A percentile compares a stretch with the other conserved stretches of the same genome.
Conservation (phyloP, 106 monocot species). For the Dendrobium catenatum region DNA sequence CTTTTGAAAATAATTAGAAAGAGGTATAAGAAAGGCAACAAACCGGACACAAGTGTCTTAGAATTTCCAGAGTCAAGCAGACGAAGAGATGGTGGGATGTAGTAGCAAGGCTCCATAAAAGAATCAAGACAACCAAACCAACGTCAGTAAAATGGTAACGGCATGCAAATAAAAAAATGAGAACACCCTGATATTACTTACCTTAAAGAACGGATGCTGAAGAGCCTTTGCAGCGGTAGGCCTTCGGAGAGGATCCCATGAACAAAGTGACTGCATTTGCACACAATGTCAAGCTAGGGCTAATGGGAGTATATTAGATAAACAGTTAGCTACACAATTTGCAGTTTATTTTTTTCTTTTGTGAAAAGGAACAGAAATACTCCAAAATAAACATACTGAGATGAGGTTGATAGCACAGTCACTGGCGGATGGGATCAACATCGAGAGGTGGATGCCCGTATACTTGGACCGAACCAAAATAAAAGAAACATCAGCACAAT, state of each 20-base stretch:
- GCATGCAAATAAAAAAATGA: background rate
- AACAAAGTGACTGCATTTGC: conserved; percentile 35
- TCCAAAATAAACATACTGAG: conserved; percentile 20
- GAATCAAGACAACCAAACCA: background rate
- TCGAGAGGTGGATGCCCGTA: conserved; percentile 18
- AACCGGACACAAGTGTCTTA: conserved; percentile 47
- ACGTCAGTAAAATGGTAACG: background rate
- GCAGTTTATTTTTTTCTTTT: no score
- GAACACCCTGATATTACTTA: background rate
- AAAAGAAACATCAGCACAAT: background rate
- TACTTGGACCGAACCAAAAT: conserved; percentile 15
- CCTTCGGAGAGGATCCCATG: conserved; percentile 42
- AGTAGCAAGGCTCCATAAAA: conserved; percentile 34
- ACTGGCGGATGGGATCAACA: conserved; percentile 41
- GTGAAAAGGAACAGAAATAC: background rate
- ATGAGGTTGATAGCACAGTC: conserved; percentile 41
- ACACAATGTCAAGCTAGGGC: background rate
- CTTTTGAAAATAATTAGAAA: background rate
- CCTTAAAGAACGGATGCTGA: conserved; percentile 47
- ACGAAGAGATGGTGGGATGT: conserved; percentile 50
- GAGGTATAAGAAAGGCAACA: conserved; percentile 1
- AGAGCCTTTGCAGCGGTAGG: conserved; percentile 38
- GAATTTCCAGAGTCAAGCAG: conserved; percentile 9
- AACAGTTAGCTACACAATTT: background rate
- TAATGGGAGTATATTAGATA: background rate